A percentile compares a stretch with the other conserved stretches of the same genome.
Evolutionary conservation across 2,329 filamentous ascomycete species (phyloP).

Genomic region (Beauveria brongniartii): DNA sequence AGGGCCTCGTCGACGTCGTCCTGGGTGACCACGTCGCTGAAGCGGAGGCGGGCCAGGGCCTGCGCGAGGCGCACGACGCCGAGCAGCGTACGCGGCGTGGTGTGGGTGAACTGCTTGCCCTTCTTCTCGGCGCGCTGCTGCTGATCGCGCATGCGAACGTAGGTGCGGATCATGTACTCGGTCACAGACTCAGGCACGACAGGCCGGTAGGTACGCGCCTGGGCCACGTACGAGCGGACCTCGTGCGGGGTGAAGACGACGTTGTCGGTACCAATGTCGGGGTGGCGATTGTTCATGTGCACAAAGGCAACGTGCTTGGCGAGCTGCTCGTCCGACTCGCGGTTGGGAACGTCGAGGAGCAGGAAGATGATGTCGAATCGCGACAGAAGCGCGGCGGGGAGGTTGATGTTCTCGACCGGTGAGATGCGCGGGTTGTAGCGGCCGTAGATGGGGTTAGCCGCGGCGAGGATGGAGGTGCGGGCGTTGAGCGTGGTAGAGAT

Average conservation of each 20-base stretch:
- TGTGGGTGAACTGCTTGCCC: conserved; percentile 90
- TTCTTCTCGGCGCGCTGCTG: conserved; percentile 86
- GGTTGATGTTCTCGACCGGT: conserved; percentile 97
- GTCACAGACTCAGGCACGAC: conserved; percentile 76
- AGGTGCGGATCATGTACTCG: conserved; percentile 95
- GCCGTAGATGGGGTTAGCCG: conserved; percentile 93
- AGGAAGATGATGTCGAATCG: conserved; percentile 97
- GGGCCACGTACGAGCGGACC: conserved; percentile 91
- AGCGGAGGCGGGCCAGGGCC: conserved; percentile 84
- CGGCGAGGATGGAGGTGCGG: conserved; percentile 88
- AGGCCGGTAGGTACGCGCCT: conserved; percentile 82
- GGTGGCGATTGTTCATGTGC: conserved; percentile 93
- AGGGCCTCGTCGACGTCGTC: conserved; percentile 96
- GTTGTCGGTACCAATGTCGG: conserved; percentile 53
- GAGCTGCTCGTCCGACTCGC: conserved; percentile 85
- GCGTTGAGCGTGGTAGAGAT: conserved; percentile 80
- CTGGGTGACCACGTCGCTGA: conserved; percentile 73
- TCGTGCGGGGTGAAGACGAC: conserved; percentile 88
- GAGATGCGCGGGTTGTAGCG: conserved; percentile 97
- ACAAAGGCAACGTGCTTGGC: conserved; percentile 94
- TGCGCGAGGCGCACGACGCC: conserved; percentile 90
- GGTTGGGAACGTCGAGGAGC: conserved; percentile 86
- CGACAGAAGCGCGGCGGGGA: conserved; percentile 91
- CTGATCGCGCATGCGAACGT: conserved; percentile 86
- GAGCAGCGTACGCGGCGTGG: conserved; percentile 85